These are phyloP conservation scores for Annona squamosa DNA, from an alignment of 164 flowering plant species.

Conservation along the genomic window DNA sequence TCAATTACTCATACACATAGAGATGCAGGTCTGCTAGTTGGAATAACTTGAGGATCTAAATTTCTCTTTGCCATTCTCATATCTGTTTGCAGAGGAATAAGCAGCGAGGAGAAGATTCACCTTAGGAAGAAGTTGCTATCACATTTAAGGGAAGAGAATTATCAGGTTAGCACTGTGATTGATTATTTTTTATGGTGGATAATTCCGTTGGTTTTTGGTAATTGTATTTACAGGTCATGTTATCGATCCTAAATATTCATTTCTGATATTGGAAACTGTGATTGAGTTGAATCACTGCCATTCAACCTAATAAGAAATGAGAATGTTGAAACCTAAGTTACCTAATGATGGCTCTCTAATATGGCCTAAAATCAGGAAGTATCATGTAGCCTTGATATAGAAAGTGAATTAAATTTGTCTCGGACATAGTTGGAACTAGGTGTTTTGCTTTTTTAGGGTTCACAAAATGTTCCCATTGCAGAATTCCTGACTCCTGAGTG, in stretches of 20 bases:
- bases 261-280: neutral
- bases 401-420: neutral
- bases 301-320: neutral
- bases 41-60: neutral
- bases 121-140: conserved; percentile 65
- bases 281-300: neutral
- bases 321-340: neutral
- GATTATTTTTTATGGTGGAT: conserved; percentile 7
- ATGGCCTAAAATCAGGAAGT: neutral
- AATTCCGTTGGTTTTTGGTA: neutral
- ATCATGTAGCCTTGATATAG: neutral
- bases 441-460: neutral
- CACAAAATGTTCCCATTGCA: neutral
- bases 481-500: neutral
- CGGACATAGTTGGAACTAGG: neutral
- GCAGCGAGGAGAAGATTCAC: conserved; percentile 81
- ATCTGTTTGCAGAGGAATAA: conserved; percentile 57
- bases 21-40: no score
- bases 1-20: no score
- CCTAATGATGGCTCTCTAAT: neutral
- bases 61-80: neutral
- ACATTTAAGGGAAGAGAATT: conserved; percentile 77
- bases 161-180: conserved; percentile 45
- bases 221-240: neutral
- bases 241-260: neutral